A percentile compares a stretch with the other conserved stretches of the same genome.
Conservation (phyloP, 225 moss, liverwort and hornwort genomes). For the Anthoceros angustus region DNA sequence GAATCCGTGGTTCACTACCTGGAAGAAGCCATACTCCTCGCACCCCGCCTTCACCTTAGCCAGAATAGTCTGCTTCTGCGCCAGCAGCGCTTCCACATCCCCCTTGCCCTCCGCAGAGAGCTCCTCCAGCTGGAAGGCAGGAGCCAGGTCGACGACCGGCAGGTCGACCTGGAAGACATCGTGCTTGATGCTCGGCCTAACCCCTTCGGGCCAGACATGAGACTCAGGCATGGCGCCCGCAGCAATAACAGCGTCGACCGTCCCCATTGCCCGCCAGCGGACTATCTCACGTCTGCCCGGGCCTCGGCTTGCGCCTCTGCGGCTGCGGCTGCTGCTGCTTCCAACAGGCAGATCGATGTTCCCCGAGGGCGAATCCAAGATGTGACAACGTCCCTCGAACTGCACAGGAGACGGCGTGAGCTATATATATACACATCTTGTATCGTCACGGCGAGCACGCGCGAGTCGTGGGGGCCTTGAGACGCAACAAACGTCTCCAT, state of each 20-base stretch:
- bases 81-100: background rate
- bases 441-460: no score
- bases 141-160: background rate
- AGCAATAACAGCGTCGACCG: background rate
- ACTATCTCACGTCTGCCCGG: no score
- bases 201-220: background rate
- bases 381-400: no score
- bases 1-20: background rate
- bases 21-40: constrained; percentile 4
- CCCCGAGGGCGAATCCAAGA: no score
- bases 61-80: background rate
- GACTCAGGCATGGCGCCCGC: background rate
- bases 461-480: no score
- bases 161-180: background rate
- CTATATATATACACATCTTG: no score
- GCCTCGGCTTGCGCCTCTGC: no score
- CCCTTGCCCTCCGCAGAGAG: background rate
- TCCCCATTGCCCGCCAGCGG: background rate
- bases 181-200: background rate
- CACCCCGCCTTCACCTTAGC: background rate
- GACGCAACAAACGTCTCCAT: no score
- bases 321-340: no score
- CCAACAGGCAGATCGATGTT: no score
- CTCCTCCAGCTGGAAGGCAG: background rate
- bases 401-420: no score